Conservation (phyloP, 148 eudicot genomes). For the Polygonum maritimum region DNA sequence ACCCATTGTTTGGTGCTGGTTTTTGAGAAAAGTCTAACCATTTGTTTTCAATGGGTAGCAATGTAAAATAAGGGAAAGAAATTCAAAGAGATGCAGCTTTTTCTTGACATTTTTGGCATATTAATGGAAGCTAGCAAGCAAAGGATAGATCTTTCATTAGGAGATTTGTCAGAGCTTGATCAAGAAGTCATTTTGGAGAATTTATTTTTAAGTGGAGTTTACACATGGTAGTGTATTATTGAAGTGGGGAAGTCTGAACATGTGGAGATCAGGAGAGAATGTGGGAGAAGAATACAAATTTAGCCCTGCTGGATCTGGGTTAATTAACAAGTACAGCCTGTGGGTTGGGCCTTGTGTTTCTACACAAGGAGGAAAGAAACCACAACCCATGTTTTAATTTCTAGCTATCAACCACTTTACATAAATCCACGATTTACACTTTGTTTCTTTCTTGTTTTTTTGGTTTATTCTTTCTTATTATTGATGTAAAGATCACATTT, state of each 20-base stretch:
- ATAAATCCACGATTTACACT: not conserved
- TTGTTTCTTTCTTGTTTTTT: not conserved
- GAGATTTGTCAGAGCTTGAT: slow-evolving; percentile 1
- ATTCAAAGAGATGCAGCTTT: not conserved
- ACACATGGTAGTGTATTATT: slow-evolving; percentile 2
- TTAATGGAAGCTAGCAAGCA: not conserved
- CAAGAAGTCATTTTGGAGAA: not conserved
- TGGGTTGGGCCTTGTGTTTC: not conserved
- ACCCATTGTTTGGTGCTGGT: not conserved
- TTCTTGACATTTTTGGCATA: slow-evolving; percentile 4
- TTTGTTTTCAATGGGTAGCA: not conserved
- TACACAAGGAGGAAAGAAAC: not conserved
- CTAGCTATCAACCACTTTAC: not conserved
- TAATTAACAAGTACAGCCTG: not conserved
- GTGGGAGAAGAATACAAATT: slow-evolving; percentile 9
- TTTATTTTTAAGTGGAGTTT: not conserved
- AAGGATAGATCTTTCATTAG: not conserved
- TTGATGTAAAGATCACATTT: not conserved
- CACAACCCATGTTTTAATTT: not conserved
- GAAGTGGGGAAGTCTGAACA: slow-evolving; percentile 8
- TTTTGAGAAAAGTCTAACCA: not conserved
- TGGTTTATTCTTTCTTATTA: not conserved
- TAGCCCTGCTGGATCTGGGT: not conserved
- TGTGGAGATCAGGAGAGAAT: slow-evolving; percentile 10
- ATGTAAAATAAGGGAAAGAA: not conserved